Evolutionary conservation across 768 basidiomycete genomes (phyloP).

Genomic region (Hygrophorus pudorinus): DNA sequence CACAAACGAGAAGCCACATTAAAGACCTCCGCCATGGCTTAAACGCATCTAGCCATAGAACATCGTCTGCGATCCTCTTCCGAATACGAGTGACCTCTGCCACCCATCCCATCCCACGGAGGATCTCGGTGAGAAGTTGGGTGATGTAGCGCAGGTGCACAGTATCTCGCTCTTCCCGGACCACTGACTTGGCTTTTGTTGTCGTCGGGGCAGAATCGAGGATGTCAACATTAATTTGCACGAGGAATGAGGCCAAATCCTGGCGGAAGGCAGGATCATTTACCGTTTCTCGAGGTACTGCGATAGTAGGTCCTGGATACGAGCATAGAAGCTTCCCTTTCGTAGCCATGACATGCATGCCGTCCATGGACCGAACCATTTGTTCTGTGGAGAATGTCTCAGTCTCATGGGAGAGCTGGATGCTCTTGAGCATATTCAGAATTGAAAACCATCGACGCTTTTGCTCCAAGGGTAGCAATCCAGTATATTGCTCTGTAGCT

Average conservation of each 20-base stretch:
- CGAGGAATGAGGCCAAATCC: slow-evolving; percentile 30
- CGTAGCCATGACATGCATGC: slow-evolving; percentile 24
- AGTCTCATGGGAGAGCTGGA: slow-evolving; percentile 6
- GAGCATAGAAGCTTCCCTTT: slow-evolving; percentile 34
- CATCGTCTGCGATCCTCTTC: slow-evolving; percentile 39
- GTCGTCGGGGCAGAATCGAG: slow-evolving; percentile 25
- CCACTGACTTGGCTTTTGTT: slow-evolving; percentile 25
- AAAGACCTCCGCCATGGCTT: slow-evolving; percentile 42
- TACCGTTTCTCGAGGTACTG: slow-evolving; percentile 20
- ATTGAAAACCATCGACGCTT: slow-evolving; percentile 20
- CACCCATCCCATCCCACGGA: slow-evolving; percentile 26
- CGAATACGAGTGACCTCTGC: slow-evolving; percentile 18
- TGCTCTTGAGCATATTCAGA: slow-evolving; percentile 20
- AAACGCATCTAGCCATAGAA: slow-evolving; percentile 27
- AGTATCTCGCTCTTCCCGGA: slow-evolving; percentile 30
- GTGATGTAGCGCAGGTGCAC: slow-evolving; percentile 39
- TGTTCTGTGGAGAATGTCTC: not conserved
- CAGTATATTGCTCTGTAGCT: slow-evolving; percentile 12
- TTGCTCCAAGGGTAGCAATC: slow-evolving; percentile 5
- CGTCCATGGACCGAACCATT: slow-evolving; percentile 12
- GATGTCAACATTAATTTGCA: slow-evolving; percentile 24
- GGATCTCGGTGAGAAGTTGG: slow-evolving; percentile 36
- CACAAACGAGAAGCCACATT: slow-evolving; percentile 39
- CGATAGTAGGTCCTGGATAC: slow-evolving; percentile 36
- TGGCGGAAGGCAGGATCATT: slow-evolving; percentile 20